Percentiles rank a stretch among this genome's conserved stretches.
phyloP scores from a whole-genome alignment of 106 monocot species.

The Triglochin maritima region DNA sequence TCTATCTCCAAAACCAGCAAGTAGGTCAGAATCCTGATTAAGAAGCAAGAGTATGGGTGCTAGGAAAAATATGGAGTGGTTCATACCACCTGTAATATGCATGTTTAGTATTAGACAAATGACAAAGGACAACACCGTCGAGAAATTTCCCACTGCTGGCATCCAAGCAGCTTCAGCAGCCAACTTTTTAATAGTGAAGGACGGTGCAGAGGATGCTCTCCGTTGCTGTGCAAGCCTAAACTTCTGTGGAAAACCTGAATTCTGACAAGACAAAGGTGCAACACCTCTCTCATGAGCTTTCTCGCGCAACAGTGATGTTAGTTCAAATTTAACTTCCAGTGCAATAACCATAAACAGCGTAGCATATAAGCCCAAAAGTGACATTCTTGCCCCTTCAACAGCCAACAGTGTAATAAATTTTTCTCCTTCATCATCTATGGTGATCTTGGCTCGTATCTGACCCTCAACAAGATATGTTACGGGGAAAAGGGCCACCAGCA shows the following conservation, averaged over 20 bases:
- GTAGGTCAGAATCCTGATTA: slow-evolving; percentile 89
- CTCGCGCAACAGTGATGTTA: slow-evolving; percentile 66
- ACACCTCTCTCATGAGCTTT: slow-evolving; percentile 45
- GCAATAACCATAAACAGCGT: slow-evolving; percentile 82
- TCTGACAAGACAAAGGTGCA: slow-evolving; percentile 9
- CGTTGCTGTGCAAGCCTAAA: slow-evolving; percentile 65
- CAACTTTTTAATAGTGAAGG: slow-evolving; percentile 83
- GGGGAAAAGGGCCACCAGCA: slow-evolving; percentile 79
- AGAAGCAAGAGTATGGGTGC: slow-evolving; percentile 86
- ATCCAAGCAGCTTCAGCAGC: slow-evolving; percentile 95
- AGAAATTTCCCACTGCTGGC: slow-evolving; percentile 91
- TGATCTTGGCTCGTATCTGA: slow-evolving; percentile 56
- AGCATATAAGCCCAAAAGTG: slow-evolving; percentile 87
- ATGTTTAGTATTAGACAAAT: slow-evolving; percentile 78
- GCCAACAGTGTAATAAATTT: slow-evolving; percentile 60
- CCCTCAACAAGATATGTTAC: slow-evolving; percentile 94
- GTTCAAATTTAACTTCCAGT: slow-evolving; percentile 72
- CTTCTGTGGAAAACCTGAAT: slow-evolving; percentile 51
- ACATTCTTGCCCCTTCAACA: slow-evolving; percentile 90
- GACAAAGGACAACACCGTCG: slow-evolving; percentile 70
- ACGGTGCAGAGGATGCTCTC: slow-evolving; percentile 63
- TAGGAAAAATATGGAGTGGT: slow-evolving; percentile 82
- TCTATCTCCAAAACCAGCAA: slow-evolving; percentile 79
- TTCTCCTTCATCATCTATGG: slow-evolving; percentile 45
- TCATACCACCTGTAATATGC: slow-evolving; percentile 73